Base-by-base conservation (phyloP, 208 protist species). In the Trypanosoma rangeli region DNA sequence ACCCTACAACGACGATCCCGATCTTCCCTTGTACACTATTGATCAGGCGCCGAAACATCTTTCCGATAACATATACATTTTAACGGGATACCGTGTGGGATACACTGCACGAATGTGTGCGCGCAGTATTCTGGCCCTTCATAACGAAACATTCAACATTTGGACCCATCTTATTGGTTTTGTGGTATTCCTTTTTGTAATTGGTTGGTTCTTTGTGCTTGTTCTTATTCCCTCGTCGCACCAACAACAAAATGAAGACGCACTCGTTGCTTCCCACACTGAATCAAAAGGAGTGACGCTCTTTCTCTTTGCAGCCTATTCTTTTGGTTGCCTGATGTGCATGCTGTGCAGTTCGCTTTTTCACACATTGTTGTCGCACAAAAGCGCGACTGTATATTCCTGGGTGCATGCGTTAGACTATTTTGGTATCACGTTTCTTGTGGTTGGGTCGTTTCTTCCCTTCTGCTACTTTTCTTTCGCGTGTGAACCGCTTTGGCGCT, bases 381-480 rank as follows among this genome's bases (percentile, higher is more conserved):
- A 87, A 59, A 88, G 68, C 59, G 79, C 80, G 58, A 65, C 71
- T 8, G 16, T 87, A 20, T 94, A 82, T 60, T 60, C 75, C 56
- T 84, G 78, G 46, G 82, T 82, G 8, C 89, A 94, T 79, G 68
- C 85, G 7, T 46, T 92, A 3, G 92, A 96, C 70, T 93, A 94
- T 68, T 93, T 87, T 72, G 92, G 85, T 46, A 96, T 96, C 58
- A 94, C 84, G 15, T 77, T 86, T 44, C 84, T 96, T 53, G 80
- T 92, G 28, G 86, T 92, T 31, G 82, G 87, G 31, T 93, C 86
- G 26, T 94, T 96, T 58, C 68, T 94, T 5, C 92, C 92, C 1
- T 89, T 94, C 60, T 90, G 85, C 68, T 94, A 83, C 66, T 92
- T 91, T 75, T 74, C 80, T 26, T 91, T 96, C 49, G 63, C 70